Base-by-base conservation (phyloP, 768 basidiomycete genomes). In the Infundibulicybe gibba region DNA sequence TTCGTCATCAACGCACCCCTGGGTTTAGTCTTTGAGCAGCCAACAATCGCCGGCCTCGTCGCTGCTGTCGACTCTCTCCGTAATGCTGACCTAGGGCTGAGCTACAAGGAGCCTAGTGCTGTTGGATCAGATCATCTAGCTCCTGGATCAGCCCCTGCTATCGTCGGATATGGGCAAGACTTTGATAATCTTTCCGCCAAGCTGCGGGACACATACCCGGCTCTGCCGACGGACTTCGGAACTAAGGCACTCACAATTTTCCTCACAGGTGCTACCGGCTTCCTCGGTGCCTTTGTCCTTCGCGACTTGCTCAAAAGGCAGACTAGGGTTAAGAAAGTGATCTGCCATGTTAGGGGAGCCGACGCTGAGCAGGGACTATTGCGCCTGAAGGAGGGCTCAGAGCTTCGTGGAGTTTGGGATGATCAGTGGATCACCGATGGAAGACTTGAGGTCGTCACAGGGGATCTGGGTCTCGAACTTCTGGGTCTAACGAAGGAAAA, bases 211-310 rank as follows among this genome's bases (percentile, higher is more conserved):
- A 74, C 78, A 6, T 97, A 93, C 63, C 64, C 75, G 0, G 67
- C 80, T n/a, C 64, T 83, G 2, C 71, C 85, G 0, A 45, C 69
- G n/a, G 78, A 83, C 54, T 84, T 84, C 54, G 58, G 63, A 16
- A 60, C 66, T 19, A 75, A 70, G 38, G 65, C 72, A 11, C 53
- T 94, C 35, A 90, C 89, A 0, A 77, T 98, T 25, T 97, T 99
- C 74, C 79, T 99, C 25, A 98, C 97, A 5, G 97, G 97, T 5
- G 94, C 92, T 4, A 97, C 97, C 8, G 97, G 97, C 2, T 99
- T 94, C 75, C 75, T 99, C 13, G 97, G 97, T 12, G 93, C 91
- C 5, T 98, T 95, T 64, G 80, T 98, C 50, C 70, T 98, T 41
- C 74, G 76, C 33, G 87, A 95, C 60, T 73, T 99, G 34, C 76